Conservation (phyloP, 2,329 filamentous ascomycete genomes). For the Plenodomus biglobosus region DNA sequence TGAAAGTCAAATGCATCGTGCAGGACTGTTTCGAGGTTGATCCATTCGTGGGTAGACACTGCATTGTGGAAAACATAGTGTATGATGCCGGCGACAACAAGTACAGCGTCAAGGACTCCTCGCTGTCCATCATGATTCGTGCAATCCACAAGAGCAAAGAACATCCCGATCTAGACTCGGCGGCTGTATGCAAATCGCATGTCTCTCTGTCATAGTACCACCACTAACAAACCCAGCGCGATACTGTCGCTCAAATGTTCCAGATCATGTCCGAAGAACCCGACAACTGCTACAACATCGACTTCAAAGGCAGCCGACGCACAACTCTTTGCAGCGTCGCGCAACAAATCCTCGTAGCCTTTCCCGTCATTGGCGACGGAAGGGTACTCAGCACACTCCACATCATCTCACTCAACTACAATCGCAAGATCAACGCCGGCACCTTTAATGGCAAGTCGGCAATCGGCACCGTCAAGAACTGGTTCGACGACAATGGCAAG, state of each 20-base stretch:
- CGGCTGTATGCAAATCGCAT: neutral
- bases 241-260: neutral
- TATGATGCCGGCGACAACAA: neutral
- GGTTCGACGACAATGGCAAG: neutral
- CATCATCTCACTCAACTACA: conserved; percentile 5
- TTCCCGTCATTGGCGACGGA: conserved; percentile 1
- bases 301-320: conserved; percentile 1
- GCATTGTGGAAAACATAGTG: neutral
- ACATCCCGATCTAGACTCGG: neutral
- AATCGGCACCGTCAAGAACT: neutral
- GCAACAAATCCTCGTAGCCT: conserved; percentile 1
- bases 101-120: neutral
- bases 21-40: neutral
- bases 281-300: conserved; percentile 8
- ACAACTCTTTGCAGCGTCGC: conserved; percentile 11
- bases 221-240: neutral
- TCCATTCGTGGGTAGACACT: neutral
- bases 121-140: neutral
- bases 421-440: neutral
- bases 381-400: conserved; percentile 2
- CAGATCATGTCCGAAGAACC: conserved; percentile 1
- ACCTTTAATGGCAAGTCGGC: conserved; percentile 1
- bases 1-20: neutral
- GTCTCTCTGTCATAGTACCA: neutral
- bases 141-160: neutral